A percentile compares a stretch with the other conserved stretches of the same genome.
Conservation (phyloP, 768 basidiomycete genomes). For the Boletus sp. region DNA sequence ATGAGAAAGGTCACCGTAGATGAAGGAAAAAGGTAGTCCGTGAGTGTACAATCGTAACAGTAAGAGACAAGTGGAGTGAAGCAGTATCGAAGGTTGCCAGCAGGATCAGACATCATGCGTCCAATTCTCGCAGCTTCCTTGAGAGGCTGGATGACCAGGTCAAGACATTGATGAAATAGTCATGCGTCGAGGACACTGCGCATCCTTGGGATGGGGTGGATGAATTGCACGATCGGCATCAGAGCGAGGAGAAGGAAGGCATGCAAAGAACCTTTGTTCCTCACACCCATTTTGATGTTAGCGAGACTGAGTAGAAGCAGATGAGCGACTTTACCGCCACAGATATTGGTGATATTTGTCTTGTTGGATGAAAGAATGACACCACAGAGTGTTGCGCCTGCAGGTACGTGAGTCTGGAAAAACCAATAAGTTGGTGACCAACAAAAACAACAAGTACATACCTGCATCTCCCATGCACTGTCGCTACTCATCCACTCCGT, state of each 20-base stretch:
- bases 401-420: no score
- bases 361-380: no score
- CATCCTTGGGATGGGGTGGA: not conserved
- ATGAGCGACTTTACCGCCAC: not conserved
- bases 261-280: not conserved
- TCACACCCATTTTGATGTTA: not conserved
- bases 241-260: not conserved
- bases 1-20: no score
- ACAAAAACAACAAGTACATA: no score
- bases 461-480: no score
- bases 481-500: no score
- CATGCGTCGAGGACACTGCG: not conserved
- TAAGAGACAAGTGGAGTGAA: no score
- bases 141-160: not conserved
- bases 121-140: not conserved
- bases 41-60: no score
- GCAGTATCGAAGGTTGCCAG: not conserved
- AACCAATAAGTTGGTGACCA: no score
- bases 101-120: not conserved
- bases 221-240: not conserved
- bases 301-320: not conserved
- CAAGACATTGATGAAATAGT: not conserved
- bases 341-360: no score
- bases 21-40: no score
- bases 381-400: no score